phyloP scores from a whole-genome alignment of 1,139 yeast species.

The Arxiozyma heterogenica region DNA sequence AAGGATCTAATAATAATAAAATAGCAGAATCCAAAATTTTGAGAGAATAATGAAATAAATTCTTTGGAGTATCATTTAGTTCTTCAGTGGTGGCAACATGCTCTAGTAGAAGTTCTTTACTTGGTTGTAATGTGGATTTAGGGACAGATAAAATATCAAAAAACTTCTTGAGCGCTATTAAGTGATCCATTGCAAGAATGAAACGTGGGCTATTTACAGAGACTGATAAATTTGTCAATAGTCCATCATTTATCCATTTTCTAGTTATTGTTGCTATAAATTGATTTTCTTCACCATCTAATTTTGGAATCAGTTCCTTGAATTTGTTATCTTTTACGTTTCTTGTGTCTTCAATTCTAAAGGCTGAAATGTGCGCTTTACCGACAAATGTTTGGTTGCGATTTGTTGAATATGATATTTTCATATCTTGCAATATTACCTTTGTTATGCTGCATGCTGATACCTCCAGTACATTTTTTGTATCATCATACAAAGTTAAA shows the following conservation, averaged over 20 bases:
- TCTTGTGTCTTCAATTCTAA: conserved; percentile 72
- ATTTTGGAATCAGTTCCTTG: conserved; percentile 70
- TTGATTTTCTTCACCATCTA: conserved; percentile 56
- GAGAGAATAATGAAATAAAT: conserved; percentile 46
- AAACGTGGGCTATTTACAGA: conserved; percentile 75
- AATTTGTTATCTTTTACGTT: conserved; percentile 54
- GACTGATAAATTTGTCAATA: conserved; percentile 45
- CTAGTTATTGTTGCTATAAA: conserved; percentile 50
- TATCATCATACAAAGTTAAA: conserved; percentile 53
- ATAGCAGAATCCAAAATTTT: conserved; percentile 74
- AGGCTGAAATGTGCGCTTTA: conserved; percentile 58
- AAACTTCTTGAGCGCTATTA: conserved; percentile 67
- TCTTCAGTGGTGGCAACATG: conserved; percentile 4
- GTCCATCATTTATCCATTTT: conserved; percentile 36
- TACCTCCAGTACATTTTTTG: conserved; percentile 36
- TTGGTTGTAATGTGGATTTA: conserved; percentile 1
- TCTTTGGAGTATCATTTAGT: conserved; percentile 7
- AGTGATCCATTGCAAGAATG: conserved; percentile 75
- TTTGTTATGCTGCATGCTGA: conserved; percentile 45
- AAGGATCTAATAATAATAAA: conserved; percentile 73
- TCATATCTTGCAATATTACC: conserved; percentile 55
- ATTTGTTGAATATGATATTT: conserved; percentile 41
- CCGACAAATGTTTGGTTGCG: conserved; percentile 52
- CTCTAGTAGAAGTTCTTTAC: conserved; percentile 3
- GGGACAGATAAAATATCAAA: conserved; percentile 37